phyloP scores from a whole-genome alignment of 2,329 filamentous ascomycete species.

The Pyrenophora teres region DNA sequence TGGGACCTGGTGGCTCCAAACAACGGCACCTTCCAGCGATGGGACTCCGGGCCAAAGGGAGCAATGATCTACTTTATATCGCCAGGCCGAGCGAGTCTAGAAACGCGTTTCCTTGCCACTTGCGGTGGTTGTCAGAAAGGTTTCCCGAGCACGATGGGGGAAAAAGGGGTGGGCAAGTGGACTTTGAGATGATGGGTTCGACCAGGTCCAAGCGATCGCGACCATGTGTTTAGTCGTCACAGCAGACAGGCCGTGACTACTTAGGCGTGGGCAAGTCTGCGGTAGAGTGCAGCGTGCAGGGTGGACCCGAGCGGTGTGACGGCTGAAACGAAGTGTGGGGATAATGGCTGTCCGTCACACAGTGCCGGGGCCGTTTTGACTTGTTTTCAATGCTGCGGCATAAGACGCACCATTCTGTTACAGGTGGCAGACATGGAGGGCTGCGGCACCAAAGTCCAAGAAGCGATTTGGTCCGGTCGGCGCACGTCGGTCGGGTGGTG shows the following conservation, averaged over 20 bases:
- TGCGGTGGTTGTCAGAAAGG: conserved; percentile 12
- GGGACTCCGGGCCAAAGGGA: conserved; percentile 3
- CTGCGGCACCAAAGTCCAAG: conserved; percentile 8
- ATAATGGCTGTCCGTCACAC: conserved; percentile 20
- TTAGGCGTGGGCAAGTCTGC: conserved; percentile 14
- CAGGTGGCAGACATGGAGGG: conserved; percentile 20
- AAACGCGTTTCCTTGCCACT: conserved; percentile 14
- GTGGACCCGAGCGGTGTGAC: conserved; percentile 27
- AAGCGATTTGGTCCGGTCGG: conserved; percentile 3
- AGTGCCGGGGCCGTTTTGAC: conserved; percentile 24
- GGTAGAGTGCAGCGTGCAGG: conserved; percentile 21
- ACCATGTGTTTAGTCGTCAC: conserved; percentile 25
- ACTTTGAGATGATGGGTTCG: conserved; percentile 8
- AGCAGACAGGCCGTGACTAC: conserved; percentile 19
- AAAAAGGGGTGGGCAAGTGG: conserved; percentile 18
- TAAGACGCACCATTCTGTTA: conserved; percentile 25
- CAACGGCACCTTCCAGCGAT: conserved; percentile 8
- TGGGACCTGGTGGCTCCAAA: conserved; percentile 11
- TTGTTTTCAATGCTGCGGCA: conserved; percentile 32
- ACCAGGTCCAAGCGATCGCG: conserved; percentile 12
- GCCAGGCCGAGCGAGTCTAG: conserved; percentile 20
- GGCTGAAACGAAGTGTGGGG: conserved; percentile 31
- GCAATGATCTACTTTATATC: conserved; percentile 10
- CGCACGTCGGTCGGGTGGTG: conserved; percentile 4
- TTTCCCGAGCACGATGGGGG: conserved; percentile 27